Evolutionary conservation across 495 filamentous ascomycete species (phyloP).

Genomic region (Xylaria nigripes): DNA sequence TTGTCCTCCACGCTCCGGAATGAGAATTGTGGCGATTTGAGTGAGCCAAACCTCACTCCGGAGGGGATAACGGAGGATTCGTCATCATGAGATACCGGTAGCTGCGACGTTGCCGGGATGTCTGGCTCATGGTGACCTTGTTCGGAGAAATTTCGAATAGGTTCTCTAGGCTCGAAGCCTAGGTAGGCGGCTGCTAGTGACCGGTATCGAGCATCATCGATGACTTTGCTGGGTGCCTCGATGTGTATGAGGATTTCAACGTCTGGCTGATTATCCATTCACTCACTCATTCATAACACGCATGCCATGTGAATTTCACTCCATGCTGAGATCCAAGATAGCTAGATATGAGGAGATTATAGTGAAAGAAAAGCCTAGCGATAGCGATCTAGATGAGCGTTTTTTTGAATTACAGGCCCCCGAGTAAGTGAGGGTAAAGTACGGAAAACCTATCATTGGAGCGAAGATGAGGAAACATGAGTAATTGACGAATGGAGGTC

Average conservation of each 20-base stretch:
- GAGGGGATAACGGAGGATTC: not conserved
- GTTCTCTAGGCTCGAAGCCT: constrained; percentile 40
- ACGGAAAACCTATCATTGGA: too few species aligned
- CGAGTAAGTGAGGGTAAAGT: too few species aligned
- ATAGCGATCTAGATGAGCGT: not conserved
- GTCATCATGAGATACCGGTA: not conserved
- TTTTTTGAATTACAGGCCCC: too few species aligned
- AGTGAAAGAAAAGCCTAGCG: not conserved
- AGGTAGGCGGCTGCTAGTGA: constrained; percentile 54
- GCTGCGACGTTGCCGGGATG: not conserved
- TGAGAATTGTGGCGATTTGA: constrained; percentile 29
- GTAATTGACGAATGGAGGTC: too few species aligned
- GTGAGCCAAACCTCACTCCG: constrained; percentile 6
- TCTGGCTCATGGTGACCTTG: not conserved
- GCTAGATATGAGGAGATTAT: too few species aligned
- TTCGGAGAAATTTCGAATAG: constrained; percentile 1
- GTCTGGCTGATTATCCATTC: constrained; percentile 26
- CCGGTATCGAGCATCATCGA: constrained; percentile 57
- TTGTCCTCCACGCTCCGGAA: constrained; percentile 42
- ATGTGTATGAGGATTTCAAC: constrained; percentile 64
- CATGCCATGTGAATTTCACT: constrained; percentile 6
- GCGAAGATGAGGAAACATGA: not conserved
- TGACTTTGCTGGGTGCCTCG: constrained; percentile 50
- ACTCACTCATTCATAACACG: not conserved
- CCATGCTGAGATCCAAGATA: not conserved